Percentiles rank a stretch among this genome's conserved stretches.
These are phyloP conservation scores for Mortierella sp. DNA, from an alignment of 371 early-diverging fungal species.

Conservation along the genomic window DNA sequence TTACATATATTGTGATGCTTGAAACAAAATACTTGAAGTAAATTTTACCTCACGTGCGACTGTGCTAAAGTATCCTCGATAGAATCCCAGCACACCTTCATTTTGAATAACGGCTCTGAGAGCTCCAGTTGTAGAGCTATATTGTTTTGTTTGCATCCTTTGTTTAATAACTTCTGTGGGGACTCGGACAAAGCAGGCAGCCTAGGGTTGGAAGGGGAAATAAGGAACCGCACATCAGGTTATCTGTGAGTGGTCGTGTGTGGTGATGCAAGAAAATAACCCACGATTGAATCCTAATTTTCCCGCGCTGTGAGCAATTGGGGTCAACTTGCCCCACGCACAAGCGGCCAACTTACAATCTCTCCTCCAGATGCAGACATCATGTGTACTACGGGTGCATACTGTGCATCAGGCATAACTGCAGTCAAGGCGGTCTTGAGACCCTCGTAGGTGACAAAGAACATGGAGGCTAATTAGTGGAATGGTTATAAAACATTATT, in stretches of 20 bases:
- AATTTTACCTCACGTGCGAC: conserved; percentile 81
- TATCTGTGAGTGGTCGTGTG: conserved; percentile 7
- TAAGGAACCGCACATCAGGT: background rate
- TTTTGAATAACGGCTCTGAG: conserved; percentile 69
- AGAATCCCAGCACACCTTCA: conserved; percentile 90
- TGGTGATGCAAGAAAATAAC: conserved; percentile 4
- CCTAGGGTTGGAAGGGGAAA: conserved; percentile 63
- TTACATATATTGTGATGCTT: background rate
- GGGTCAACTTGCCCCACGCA: background rate
- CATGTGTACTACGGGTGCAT: conserved; percentile 86
- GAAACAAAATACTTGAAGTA: background rate
- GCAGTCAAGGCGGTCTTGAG: conserved; percentile 69
- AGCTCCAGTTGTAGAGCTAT: conserved; percentile 70
- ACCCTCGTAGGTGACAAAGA: conserved; percentile 93
- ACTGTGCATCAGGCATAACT: conserved; percentile 57
- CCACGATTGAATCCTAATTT: conserved; percentile 9
- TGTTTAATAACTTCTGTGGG: conserved; percentile 97
- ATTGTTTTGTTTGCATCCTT: conserved; percentile 93
- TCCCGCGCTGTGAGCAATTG: conserved; percentile 4
- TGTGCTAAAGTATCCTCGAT: conserved; percentile 92
- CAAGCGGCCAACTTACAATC: conserved; percentile 69
- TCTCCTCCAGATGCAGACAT: conserved; percentile 92
- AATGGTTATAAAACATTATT: background rate
- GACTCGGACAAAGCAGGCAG: conserved; percentile 93
- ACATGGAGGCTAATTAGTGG: conserved; percentile 85